phyloP scores from a whole-genome alignment of 2,329 filamentous ascomycete genomes.

The Paradendryphiella salina region DNA sequence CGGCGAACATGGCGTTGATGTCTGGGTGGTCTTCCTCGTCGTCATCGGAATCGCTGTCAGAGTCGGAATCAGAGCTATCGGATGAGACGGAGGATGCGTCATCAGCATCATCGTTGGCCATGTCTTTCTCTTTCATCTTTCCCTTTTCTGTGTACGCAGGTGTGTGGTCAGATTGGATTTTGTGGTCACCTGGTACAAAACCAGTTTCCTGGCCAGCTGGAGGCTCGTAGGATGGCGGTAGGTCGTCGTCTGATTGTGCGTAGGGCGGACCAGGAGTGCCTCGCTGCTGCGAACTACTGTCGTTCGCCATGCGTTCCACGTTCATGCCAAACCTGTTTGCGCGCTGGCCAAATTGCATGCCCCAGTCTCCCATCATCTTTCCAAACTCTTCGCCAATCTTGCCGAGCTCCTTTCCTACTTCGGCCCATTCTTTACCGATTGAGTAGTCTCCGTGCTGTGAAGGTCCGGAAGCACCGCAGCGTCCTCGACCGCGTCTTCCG shows the following conservation, averaged over 20 bases:
- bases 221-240: conserved; percentile 21
- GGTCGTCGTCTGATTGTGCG: conserved; percentile 11
- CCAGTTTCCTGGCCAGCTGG: conserved; percentile 28
- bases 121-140: conserved; percentile 4
- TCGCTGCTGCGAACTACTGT: conserved; percentile 2
- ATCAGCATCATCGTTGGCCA: conserved; percentile 24
- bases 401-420: conserved; percentile 13
- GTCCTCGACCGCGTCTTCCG: conserved; percentile 6
- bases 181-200: conserved; percentile 14
- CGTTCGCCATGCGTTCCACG: conserved; percentile 15
- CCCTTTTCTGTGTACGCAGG: conserved; percentile 2
- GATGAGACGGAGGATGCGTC: conserved; percentile 31
- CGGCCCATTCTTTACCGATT: conserved; percentile 11
- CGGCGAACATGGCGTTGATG: conserved; percentile 15
- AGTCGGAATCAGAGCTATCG: conserved; percentile 27
- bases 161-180: neutral
- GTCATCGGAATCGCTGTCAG: conserved; percentile 17
- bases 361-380: conserved; percentile 34
- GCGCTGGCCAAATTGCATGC: conserved; percentile 35
- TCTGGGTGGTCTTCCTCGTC: conserved; percentile 19
- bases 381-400: conserved; percentile 42
- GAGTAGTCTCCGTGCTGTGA: conserved; percentile 6
- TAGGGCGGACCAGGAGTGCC: neutral
- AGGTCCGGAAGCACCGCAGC: conserved; percentile 7
- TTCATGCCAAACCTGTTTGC: conserved; percentile 29